These are phyloP conservation scores for Dendrobium officinale DNA, from an alignment of 106 monocot species.

Conservation along the genomic window DNA sequence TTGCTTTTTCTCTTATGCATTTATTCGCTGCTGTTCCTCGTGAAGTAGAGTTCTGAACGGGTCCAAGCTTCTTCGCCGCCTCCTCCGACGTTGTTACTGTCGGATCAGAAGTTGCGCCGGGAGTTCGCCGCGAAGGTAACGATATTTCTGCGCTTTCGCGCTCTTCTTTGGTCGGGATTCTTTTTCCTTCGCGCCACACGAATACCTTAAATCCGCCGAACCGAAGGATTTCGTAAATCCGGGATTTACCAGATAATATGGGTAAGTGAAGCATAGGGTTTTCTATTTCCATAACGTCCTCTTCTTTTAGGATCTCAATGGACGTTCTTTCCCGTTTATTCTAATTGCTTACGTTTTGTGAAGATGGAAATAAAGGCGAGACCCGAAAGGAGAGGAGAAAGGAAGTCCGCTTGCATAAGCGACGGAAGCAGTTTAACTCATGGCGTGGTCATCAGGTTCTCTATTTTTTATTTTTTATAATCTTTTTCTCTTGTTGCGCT, in stretches of 20 bases:
- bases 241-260: background rate
- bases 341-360: background rate
- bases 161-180: too few relatives aligned
- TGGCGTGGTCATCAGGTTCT: slow-evolving; percentile 28
- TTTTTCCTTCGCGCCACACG: too few relatives aligned
- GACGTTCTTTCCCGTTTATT: background rate
- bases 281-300: background rate
- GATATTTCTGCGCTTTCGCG: too few relatives aligned
- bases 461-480: background rate
- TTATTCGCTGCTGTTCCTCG: too few relatives aligned
- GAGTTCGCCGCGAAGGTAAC: too few relatives aligned
- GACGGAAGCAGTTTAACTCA: slow-evolving; percentile 17
- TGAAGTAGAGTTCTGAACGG: too few relatives aligned
- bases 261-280: background rate
- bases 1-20: too few relatives aligned
- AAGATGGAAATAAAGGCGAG: slow-evolving; percentile 8
- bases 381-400: slow-evolving; percentile 32
- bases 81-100: too few relatives aligned
- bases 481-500: background rate
- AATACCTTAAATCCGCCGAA: too few relatives aligned
- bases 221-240: too few relatives aligned
- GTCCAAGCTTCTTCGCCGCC: too few relatives aligned
- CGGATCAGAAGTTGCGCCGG: too few relatives aligned
- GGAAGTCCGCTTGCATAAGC: slow-evolving; percentile 23
- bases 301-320: background rate